These are phyloP conservation scores for Gonium pectorale DNA, from an alignment of 139 green algal genomes.

Conservation along the genomic window DNA sequence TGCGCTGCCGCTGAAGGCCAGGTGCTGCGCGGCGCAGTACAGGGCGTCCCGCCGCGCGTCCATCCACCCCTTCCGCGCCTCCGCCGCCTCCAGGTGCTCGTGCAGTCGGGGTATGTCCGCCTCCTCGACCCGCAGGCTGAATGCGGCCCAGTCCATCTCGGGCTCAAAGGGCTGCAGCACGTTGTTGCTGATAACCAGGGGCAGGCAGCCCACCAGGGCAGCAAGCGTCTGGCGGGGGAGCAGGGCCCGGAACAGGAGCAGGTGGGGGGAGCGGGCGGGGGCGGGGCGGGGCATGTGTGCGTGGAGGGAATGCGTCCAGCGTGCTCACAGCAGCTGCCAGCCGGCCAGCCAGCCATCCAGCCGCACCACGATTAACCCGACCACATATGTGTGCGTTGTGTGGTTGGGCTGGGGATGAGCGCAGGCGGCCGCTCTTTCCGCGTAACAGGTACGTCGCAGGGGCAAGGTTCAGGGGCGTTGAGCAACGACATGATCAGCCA, in stretches of 20 bases:
- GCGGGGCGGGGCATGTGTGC: background rate
- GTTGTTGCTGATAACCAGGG: conserved; percentile 6
- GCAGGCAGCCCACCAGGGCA: conserved; percentile 23
- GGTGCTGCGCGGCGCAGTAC: conserved; percentile 45
- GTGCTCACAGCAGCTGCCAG: too few species aligned
- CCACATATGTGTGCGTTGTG: too few species aligned
- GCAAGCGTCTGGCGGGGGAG: background rate
- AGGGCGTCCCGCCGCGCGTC: background rate
- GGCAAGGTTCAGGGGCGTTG: too few species aligned
- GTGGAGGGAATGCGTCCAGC: too few species aligned
- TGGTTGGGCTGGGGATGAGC: too few species aligned
- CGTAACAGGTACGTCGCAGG: too few species aligned
- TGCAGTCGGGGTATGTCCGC: conserved; percentile 7
- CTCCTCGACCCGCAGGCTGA: conserved; percentile 37
- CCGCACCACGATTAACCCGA: too few species aligned
- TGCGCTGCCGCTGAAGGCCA: conserved; percentile 16
- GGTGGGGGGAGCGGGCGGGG: background rate
- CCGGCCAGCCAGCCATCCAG: too few species aligned
- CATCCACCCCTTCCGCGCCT: background rate
- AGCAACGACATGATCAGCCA: too few species aligned
- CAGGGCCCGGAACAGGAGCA: too few species aligned
- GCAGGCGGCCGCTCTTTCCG: too few species aligned
- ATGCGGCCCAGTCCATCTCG: conserved; percentile 34
- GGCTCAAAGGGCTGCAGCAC: conserved; percentile 54
- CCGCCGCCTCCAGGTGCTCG: background rate